Base-by-base conservation (phyloP, 257 asterid species). In the Catharanthus roseus region DNA sequence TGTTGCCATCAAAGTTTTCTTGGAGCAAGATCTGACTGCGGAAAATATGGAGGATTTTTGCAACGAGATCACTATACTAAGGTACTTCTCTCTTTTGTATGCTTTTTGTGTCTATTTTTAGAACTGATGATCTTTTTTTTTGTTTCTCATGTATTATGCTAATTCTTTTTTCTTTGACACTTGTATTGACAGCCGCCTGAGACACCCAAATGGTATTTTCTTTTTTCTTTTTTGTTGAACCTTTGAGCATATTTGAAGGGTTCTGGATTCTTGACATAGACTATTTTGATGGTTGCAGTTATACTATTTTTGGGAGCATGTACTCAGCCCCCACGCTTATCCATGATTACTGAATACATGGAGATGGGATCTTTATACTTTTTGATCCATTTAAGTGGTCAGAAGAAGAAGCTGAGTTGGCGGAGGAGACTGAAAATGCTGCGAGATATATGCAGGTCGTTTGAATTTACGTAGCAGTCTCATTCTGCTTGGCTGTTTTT, bases 41-140 rank as follows among this genome's bases (percentile, higher is more conserved):
- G 99, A 95, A 86, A 95, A 95, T 73, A 95, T 95, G 97, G 97
- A 91, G 86, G 99, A 95, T 73, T 95, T 95, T 72, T 95, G 99
- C 89, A 91, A 95, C 65, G 99, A 95, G 76, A 91, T 95, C 77
- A 82, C 97, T 70, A 95, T 95, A 77, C 88, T 95, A 70, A 88
- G 99, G 99, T 95, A 77, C 68, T 74, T 53, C 51, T 38, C 53
- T 49, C 65, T 68, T 66, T 28, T 50, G 31, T 61, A n/a, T 42
- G 38, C 26, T 61, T 65, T 65, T 42, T 34, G 34, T 65, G 3
- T 54, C 66, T 76, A 72, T 26, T 61, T n/a, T 45, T 50, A 67
- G 47, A 34, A 28, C 69, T 57, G 28, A 34, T 65, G 63, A 39
- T 64, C 13, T 64, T 39, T 72, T 36, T 53, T 78, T 67, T 71